These are phyloP conservation scores for Psophocarpus tetragonolobus DNA, from an alignment of 306 rosid genomes.

Conservation along the genomic window DNA sequence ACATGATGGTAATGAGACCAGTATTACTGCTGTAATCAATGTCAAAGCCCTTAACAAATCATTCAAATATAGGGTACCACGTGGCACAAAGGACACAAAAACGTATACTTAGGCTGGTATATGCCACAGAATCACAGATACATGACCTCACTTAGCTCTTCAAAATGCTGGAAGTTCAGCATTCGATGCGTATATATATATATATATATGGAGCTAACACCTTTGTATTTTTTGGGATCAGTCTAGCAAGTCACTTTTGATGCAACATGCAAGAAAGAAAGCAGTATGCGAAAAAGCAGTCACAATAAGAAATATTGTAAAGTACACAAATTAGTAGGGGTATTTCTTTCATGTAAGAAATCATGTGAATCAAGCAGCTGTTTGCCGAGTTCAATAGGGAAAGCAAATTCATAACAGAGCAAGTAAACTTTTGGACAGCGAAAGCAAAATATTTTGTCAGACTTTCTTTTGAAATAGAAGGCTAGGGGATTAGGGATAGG, in stretches of 20 bases:
- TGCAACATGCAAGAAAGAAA: conserved; percentile 9
- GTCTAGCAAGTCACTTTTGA: background rate
- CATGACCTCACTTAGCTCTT: background rate
- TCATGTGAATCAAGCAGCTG: background rate
- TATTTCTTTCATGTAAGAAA: background rate
- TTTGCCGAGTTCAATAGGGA: background rate
- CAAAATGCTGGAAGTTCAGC: background rate
- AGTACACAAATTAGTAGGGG: background rate
- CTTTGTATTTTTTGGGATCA: background rate
- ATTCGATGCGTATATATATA: background rate
- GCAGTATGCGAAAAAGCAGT: background rate
- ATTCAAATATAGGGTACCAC: background rate
- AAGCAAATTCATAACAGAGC: background rate
- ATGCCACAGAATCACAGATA: background rate
- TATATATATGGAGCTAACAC: background rate
- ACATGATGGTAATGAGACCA: background rate
- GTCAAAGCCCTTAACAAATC: background rate
- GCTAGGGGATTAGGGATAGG: background rate
- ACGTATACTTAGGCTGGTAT: background rate
- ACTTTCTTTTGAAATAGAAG: background rate
- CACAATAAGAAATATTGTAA: background rate
- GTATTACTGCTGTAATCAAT: background rate
- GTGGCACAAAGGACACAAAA: background rate
- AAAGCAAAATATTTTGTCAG: background rate
- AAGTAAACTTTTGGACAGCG: background rate